Base-by-base conservation (phyloP, 1,284 basidiomycete genomes). In the Fistulina hepatica region DNA sequence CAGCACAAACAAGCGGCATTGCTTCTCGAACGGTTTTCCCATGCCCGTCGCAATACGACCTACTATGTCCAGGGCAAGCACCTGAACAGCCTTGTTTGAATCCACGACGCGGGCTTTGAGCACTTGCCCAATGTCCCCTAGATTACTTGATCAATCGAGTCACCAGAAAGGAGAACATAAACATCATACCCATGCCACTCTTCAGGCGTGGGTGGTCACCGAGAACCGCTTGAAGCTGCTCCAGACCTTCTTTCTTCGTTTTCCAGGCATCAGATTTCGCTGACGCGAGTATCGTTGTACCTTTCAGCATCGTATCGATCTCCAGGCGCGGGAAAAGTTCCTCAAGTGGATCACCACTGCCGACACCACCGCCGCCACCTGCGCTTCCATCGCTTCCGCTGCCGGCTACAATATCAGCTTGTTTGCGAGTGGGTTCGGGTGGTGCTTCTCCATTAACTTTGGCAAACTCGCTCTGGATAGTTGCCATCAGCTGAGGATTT, bases 221-320 rank as follows among this genome's bases (percentile, higher is more conserved):
- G 27, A 99, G 61, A 37, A 92, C 74, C 0, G 73, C 76, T 49
- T 88, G 84, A 11, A 98, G 61, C 1, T 71, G 67, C 54, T 98
- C 95, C 39, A 98, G 68, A 2, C 86, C 92, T 53, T 97, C 95
- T 59, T 98, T 99, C 61, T 94, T 84, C 5, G 77, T 80, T 63
- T 98, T 98, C 95, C 95, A 99, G 0, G 89, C 81, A 49, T 97
- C 95, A 48, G 78, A 90, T 61, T 88, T 88, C 8, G 80, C 71
- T 51, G 91, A 88, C 2, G 76, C 66, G 20, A 93, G 61, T 33
- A 97, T 82, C 2, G 77, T 76, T 0, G 89, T 88, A n/a, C 81
- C 78, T 43, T 84, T 81, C 25, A 98, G 65, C 17, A 99, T 61
- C 41, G 76, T 71, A 50, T 98, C 94, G 33, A 98, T 67, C 50